Conservation (phyloP, 345 rosid genomes). For the Bretschneidera sinensis region DNA sequence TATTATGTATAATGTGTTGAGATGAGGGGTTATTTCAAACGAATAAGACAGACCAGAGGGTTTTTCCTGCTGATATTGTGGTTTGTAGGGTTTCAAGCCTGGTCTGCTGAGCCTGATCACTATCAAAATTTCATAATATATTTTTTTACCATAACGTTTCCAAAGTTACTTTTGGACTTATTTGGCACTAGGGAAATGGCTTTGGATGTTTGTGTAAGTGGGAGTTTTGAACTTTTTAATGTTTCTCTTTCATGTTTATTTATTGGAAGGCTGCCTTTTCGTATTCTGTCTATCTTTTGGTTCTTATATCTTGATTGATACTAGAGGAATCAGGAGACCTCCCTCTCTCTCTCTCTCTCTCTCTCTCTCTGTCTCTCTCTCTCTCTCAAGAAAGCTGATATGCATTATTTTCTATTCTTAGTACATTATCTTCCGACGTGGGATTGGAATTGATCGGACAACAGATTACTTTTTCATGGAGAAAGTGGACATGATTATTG, state of each 20-base stretch:
- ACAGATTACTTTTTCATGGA: slow-evolving; percentile 78
- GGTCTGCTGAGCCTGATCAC: neutral
- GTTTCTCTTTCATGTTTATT: neutral
- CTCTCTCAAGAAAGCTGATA: neutral
- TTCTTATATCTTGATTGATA: no score
- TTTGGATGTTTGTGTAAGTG: no score
- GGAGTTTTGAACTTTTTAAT: no score
- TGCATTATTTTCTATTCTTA: slow-evolving; percentile 18
- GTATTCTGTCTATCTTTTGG: no score
- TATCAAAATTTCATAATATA: neutral
- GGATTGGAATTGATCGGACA: slow-evolving; percentile 80
- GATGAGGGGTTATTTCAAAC: neutral
- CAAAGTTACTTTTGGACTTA: neutral
- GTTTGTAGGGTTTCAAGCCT: no score
- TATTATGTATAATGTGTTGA: no score
- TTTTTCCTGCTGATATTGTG: no score
- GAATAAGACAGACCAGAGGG: neutral
- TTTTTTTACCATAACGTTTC: no score
- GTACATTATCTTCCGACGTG: slow-evolving; percentile 93
- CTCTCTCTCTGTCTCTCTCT: neutral
- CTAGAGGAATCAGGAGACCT: neutral
- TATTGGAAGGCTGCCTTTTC: no score
- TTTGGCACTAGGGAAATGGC: neutral
- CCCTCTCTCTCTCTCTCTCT: neutral
- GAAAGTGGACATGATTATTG: slow-evolving; percentile 74